Evolutionary conservation across 2,329 filamentous ascomycete genomes (phyloP), one percentile per base, ranked within the genome.

Genomic region (Talaromyces atroroseus): DNA sequence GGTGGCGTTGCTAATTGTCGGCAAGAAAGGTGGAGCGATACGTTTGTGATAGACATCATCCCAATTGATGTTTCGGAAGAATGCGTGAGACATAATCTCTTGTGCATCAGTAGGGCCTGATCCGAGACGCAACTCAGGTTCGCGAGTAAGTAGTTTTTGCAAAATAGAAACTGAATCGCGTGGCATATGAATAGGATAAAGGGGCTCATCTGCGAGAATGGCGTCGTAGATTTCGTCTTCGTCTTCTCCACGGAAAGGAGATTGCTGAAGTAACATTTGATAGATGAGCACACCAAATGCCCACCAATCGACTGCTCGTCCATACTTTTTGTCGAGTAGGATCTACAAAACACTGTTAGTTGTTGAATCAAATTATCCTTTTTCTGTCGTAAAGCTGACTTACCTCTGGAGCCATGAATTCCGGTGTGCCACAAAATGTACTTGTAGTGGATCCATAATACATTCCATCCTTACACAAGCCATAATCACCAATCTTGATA

Each of bases 181-280:
- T 52, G 94, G 92, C 94, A 99, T 99, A 74, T 96, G 91, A 62
- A 99, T 97, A 11, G 94, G 94, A 71, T 99, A 99, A 12, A 99
- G 81, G 36, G 94, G 94, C 75, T 99, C 94, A 70, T 99, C 94
- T 7, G 92, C 91, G 45, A 99, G 83, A 76, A 99, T 97, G 36
- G 94, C 92, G 66, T 99, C 94, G 78, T 99, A 99, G 61, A 99
- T 99, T 75, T 99, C 94, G 70, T 99, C 94, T 70, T 99, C 95
- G 65, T 99, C 94, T 73, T 99, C 95, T 67, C 94, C 94, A 66
- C 94, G 88, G 88, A 99, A 99, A 0, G 94, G 94, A 29, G 92
- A 97, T 72, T 99, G 95, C 70, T 99, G 95, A 49, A 99, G 84
- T 57, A 99, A 87, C 95, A 99, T 99, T 74, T 99, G 94, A 78